These are phyloP conservation scores for Hirschioporus abietinus DNA, from an alignment of 768 basidiomycete genomes.

Conservation along the genomic window DNA sequence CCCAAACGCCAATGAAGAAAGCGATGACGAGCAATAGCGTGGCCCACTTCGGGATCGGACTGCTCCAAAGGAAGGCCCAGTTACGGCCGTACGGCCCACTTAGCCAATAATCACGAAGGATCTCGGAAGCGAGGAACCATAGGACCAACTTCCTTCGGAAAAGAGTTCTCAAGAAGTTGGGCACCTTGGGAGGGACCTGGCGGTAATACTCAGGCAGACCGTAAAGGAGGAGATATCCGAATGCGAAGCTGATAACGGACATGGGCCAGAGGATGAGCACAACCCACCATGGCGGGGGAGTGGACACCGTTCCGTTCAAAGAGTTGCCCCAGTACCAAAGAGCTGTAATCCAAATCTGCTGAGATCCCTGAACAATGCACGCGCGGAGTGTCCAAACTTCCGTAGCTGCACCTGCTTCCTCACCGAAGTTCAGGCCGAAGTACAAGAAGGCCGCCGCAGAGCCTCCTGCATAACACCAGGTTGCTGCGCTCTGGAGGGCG, in stretches of 20 bases:
- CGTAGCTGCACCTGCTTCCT: conserved; percentile 94
- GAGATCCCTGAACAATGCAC: conserved; percentile 90
- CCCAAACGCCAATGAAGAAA: conserved; percentile 92
- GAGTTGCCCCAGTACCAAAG: conserved; percentile 95
- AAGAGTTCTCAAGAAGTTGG: conserved; percentile 84
- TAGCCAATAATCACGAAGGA: conserved; percentile 90
- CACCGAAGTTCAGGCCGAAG: conserved; percentile 95
- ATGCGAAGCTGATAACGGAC: conserved; percentile 65
- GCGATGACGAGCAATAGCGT: conserved; percentile 71
- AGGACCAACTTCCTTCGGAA: conserved; percentile 88
- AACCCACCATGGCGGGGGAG: conserved; percentile 75
- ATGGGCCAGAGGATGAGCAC: conserved; percentile 79
- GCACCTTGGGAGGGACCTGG: conserved; percentile 92
- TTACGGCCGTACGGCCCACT: conserved; percentile 93
- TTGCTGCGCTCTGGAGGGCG: conserved; percentile 70
- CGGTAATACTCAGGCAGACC: conserved; percentile 84
- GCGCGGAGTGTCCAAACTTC: conserved; percentile 92
- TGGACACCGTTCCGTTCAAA: conserved; percentile 43
- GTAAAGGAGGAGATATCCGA: conserved; percentile 78
- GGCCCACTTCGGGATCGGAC: conserved; percentile 76
- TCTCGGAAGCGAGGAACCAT: conserved; percentile 92
- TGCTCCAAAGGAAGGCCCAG: conserved; percentile 91
- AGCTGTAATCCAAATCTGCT: conserved; percentile 93
- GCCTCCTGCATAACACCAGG: conserved; percentile 87
- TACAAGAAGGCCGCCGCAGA: conserved; percentile 92